Conservation (phyloP, 352 stramenopile genomes). For the Thraustotheca clavata region DNA sequence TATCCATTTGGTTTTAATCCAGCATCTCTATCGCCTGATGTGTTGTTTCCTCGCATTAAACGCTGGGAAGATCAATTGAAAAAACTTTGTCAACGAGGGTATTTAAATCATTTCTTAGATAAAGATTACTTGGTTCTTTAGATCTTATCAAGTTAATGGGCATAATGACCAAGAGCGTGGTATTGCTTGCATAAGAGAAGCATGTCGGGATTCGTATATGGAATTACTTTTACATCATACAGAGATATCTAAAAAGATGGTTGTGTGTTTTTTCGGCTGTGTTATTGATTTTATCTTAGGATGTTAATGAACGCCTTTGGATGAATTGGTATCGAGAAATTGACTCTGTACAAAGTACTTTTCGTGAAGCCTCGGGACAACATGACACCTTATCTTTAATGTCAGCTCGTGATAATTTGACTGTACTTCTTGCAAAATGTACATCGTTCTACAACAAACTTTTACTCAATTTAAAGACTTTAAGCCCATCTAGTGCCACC, state of each 20-base stretch:
- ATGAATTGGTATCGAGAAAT: constrained; percentile 58
- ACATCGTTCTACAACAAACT: constrained; percentile 29
- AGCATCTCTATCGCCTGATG: background rate
- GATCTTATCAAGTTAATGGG: no score
- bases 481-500: constrained; percentile 17
- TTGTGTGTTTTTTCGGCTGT: constrained; percentile 13
- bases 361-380: constrained; percentile 23
- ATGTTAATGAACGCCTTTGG: constrained; percentile 50
- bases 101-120: no score
- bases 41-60: background rate
- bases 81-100: background rate
- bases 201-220: constrained; percentile 29
- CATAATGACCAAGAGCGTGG: constrained; percentile 12
- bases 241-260: constrained; percentile 29
- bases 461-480: constrained; percentile 17
- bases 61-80: constrained; percentile 20
- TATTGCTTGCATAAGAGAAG: constrained; percentile 4
- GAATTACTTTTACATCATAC: constrained; percentile 34
- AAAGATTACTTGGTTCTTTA: no score
- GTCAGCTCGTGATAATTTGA: constrained; percentile 23
- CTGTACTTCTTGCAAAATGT: constrained; percentile 23
- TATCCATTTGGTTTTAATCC: constrained; percentile 20
- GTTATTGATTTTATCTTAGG: constrained; percentile 22
- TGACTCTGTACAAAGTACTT: constrained; percentile 25
- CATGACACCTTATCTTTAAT: no score